phyloP scores from a whole-genome alignment of 2,329 filamentous ascomycete genomes.

The Stemphylium lycopersici region DNA sequence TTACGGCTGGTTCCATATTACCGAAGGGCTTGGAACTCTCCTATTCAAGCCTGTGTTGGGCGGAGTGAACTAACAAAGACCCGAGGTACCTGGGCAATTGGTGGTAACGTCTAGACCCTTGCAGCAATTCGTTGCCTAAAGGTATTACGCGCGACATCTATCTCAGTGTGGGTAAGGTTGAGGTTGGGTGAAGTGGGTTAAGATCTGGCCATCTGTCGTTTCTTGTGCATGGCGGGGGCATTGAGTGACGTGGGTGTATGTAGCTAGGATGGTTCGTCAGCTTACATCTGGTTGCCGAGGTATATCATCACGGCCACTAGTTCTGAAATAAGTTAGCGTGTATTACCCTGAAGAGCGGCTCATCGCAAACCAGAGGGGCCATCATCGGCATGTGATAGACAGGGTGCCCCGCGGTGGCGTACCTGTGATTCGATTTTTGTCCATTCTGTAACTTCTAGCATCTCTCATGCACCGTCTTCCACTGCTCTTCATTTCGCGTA shows the following conservation, averaged over 20 bases:
- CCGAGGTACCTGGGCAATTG: slow-evolving; percentile 5
- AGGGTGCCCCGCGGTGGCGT: background rate
- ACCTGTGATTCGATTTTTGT: no score
- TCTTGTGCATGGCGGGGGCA: slow-evolving; percentile 8
- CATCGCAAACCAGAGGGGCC: no score
- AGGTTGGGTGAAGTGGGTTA: slow-evolving; percentile 6
- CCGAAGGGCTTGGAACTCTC: slow-evolving; percentile 11
- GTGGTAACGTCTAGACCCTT: background rate
- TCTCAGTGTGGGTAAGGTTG: background rate
- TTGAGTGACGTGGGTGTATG: slow-evolving; percentile 12
- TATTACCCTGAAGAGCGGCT: no score
- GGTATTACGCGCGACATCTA: slow-evolving; percentile 3
- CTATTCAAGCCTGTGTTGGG: slow-evolving; percentile 7
- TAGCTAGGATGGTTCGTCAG: slow-evolving; percentile 6
- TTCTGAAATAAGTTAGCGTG: background rate
- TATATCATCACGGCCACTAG: background rate
- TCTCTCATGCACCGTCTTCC: background rate
- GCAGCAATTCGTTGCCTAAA: slow-evolving; percentile 1
- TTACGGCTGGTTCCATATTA: slow-evolving; percentile 22
- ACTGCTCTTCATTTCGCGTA: background rate
- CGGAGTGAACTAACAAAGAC: background rate
- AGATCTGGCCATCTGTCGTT: slow-evolving; percentile 4
- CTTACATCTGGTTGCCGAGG: slow-evolving; percentile 14
- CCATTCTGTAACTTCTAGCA: background rate
- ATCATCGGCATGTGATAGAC: no score